phyloP scores from a whole-genome alignment of 176 grass and related monocot species.

The Paspalum notatum region DNA sequence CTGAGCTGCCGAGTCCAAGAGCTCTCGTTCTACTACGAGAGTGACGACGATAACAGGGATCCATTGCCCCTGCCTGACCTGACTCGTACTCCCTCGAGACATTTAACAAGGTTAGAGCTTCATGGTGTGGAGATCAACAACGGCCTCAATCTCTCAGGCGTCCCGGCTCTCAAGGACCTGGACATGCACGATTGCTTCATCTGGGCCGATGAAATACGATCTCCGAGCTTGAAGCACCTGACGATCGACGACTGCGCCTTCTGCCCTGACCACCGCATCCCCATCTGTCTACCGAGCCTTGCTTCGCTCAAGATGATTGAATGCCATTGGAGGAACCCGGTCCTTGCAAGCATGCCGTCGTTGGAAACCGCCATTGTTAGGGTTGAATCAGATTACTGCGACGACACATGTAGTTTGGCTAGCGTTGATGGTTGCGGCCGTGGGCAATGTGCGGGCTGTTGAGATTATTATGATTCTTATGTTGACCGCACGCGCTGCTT shows the following conservation, averaged over 20 bases:
- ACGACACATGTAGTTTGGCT: background rate
- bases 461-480: background rate
- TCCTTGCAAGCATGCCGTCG: background rate
- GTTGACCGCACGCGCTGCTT: background rate
- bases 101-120: background rate
- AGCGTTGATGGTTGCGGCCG: background rate
- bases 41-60: too few relatives aligned
- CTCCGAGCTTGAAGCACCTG: background rate
- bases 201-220: background rate
- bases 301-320: background rate
- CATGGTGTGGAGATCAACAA: background rate
- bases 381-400: background rate
- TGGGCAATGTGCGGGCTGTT: background rate
- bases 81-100: background rate
- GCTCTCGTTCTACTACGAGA: background rate
- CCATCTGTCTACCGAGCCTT: background rate
- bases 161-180: background rate
- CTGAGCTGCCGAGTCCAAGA: background rate
- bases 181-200: background rate
- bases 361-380: background rate
- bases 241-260: background rate
- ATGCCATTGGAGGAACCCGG: background rate
- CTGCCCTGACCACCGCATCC: fast-evolving
- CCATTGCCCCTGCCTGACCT: background rate
- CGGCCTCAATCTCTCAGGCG: background rate